Base-by-base conservation (phyloP, 257 asterid genomes). In the Nicotiana knightiana region DNA sequence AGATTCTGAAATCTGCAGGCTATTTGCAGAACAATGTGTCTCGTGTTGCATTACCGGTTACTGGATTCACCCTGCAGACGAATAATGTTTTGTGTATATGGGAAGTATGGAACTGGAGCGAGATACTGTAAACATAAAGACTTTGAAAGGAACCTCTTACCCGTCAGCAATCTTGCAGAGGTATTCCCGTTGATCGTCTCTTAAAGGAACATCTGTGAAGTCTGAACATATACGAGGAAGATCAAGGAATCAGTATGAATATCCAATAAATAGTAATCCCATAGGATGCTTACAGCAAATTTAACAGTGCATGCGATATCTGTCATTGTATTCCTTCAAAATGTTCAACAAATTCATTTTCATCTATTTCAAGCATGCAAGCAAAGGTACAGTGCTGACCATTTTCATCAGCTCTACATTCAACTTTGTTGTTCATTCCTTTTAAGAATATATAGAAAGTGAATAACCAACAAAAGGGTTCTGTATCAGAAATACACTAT, bases 201-300 rank as follows among this genome's bases (percentile, higher is more conserved):
- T 91, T 82, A 94, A 79, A n/a, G 98, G 97, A 81, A 96, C 98
- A 81, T 96, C 98, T 1, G 99, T 96, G 84, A 96, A 96, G 76
- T 96, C 99, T 93, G 87, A 51, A 6, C n/a, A n/a, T 13, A 55
- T 33, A 46, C 32, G 2, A 12, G 58, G 58, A 53, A 53, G 18
- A 53, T 11, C 58, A 53, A 53, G 58, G 58, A 53, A 53, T 53
- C 58, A 13, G 58, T 53, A 53, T 11, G 6, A 53, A 11, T 53
- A 11, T 13, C 58, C 58, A 53, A 53, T 13, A 53, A 57, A 4
- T 11, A 26, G 64, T 58, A 64, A 77, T 64, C 48, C 18, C 33
- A 77, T 43, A 43, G 51, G 51, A 43, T 43, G 51, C 9, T 43
- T 43, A 43, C 51, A 43, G 51, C 12, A 43, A 43, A 43, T 9